A percentile compares a stretch with the other conserved stretches of the same genome.
Evolutionary conservation across 352 stramenopile species (phyloP).

Genomic region (Pythium sp.): DNA sequence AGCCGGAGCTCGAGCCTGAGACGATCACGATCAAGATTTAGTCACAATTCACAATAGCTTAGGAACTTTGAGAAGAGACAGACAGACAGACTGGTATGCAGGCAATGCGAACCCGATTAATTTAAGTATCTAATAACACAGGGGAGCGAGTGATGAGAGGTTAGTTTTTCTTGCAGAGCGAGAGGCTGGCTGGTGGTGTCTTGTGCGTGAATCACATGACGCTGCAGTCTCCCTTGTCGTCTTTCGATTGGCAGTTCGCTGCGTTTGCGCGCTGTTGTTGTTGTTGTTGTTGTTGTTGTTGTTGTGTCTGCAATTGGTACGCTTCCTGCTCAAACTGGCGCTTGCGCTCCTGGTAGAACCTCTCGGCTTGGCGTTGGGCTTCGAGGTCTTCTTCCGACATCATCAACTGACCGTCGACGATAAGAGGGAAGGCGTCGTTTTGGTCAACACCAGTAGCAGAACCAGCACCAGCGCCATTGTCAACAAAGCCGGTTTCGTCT

Average conservation of each 20-base stretch:
- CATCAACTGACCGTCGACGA: slow-evolving; percentile 52
- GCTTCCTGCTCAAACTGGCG: slow-evolving; percentile 41
- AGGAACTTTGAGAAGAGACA: slow-evolving; percentile 9
- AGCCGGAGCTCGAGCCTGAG: slow-evolving; percentile 52
- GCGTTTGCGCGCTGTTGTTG: slow-evolving; percentile 11
- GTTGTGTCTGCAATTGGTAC: slow-evolving; percentile 36
- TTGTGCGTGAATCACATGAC: slow-evolving; percentile 34
- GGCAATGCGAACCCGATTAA: slow-evolving; percentile 12
- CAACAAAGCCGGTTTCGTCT: neutral
- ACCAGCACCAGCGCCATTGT: neutral
- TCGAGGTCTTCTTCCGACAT: slow-evolving; percentile 65
- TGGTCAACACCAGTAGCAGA: slow-evolving; percentile 19
- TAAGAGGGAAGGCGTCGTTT: slow-evolving; percentile 37
- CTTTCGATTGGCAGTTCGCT: slow-evolving; percentile 11
- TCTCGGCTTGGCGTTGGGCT: slow-evolving; percentile 61
- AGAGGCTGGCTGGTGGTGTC: neutral
- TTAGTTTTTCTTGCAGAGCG: neutral
- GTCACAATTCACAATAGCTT: neutral
- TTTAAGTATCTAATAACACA: slow-evolving; percentile 19
- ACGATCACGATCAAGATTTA: slow-evolving; percentile 65
- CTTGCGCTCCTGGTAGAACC: slow-evolving; percentile 76
- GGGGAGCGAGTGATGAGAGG: neutral
- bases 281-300: slow-evolving; percentile 21
- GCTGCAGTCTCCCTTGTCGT: slow-evolving; percentile 38
- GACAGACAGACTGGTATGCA: neutral